Evolutionary conservation across 2,329 filamentous ascomycete genomes (phyloP).

Genomic region (Aspergillus costaricaensis): DNA sequence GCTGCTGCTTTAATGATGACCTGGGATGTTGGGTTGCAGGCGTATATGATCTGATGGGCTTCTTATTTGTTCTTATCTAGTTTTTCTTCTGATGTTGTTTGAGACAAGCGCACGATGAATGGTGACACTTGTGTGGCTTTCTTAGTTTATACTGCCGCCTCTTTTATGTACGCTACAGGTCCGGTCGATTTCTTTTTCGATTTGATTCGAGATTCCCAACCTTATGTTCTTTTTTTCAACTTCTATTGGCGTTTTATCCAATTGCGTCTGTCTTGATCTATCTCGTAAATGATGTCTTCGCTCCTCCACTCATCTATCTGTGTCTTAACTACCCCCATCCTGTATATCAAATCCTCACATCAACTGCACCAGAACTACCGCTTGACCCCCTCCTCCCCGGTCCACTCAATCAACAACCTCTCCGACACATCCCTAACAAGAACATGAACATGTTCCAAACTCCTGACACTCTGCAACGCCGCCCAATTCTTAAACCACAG

Average conservation of each 20-base stretch:
- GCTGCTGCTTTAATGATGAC: conserved; percentile 15
- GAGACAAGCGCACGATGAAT: background rate
- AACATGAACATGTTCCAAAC: conserved; percentile 60
- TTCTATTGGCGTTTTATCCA: background rate
- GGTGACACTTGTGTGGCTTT: background rate
- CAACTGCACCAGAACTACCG: conserved; percentile 30
- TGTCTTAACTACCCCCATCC: too few relatives aligned
- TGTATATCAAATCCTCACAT: background rate
- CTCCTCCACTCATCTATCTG: too few relatives aligned
- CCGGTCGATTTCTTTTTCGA: background rate
- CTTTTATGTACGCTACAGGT: conserved; percentile 9
- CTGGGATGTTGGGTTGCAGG: conserved; percentile 11
- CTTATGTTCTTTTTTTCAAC: conserved; percentile 11
- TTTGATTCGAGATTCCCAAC: conserved; percentile 24
- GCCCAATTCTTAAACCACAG: conserved; percentile 69
- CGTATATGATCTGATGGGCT: conserved; percentile 11
- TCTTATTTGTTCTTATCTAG: conserved; percentile 10
- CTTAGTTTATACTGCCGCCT: background rate
- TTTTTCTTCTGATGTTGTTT: conserved; percentile 4
- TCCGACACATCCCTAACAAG: conserved; percentile 53
- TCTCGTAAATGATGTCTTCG: too few relatives aligned
- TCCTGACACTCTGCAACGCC: conserved; percentile 61
- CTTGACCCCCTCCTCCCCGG: conserved; percentile 32
- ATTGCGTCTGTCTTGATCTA: too few relatives aligned
- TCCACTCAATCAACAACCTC: conserved; percentile 48